These are phyloP conservation scores for Jatropha podagrica DNA, from an alignment of 441 rosid genomes.

Conservation along the genomic window DNA sequence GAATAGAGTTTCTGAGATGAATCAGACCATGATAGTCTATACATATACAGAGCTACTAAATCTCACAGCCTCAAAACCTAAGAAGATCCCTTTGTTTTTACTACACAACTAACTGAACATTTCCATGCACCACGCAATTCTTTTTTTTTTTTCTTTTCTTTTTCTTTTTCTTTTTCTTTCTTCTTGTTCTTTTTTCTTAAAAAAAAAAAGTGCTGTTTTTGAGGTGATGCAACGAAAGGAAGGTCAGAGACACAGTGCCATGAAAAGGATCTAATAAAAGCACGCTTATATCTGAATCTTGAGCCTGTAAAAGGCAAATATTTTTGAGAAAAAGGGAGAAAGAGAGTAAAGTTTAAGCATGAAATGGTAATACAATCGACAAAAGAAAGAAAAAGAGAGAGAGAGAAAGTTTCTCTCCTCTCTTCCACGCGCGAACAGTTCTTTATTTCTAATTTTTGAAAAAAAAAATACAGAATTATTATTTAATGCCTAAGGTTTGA, in stretches of 20 bases:
- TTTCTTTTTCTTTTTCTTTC: too few species aligned
- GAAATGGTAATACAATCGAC: slow-evolving; percentile 17
- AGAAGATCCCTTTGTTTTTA: neutral
- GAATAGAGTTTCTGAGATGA: too few species aligned
- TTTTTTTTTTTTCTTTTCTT: too few species aligned
- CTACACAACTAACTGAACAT: neutral
- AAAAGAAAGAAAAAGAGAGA: slow-evolving; percentile 1
- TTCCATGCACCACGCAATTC: too few species aligned
- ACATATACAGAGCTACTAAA: neutral
- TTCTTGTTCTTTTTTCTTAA: neutral
- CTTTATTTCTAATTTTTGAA: too few species aligned
- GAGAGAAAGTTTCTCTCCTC: too few species aligned
- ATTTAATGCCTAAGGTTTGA: too few species aligned
- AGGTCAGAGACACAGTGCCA: slow-evolving; percentile 16
- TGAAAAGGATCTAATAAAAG: slow-evolving; percentile 26
- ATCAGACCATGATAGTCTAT: slow-evolving; percentile 21
- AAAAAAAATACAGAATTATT: too few species aligned
- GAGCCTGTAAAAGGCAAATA: neutral
- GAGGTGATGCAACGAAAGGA: neutral
- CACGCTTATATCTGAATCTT: slow-evolving; percentile 17
- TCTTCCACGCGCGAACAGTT: too few species aligned
- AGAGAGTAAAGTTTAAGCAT: slow-evolving; percentile 16
- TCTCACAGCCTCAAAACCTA: slow-evolving; percentile 3
- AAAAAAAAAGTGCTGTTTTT: too few species aligned
- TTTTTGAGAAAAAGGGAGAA: neutral